Base-by-base conservation (phyloP, 768 basidiomycete genomes). In the Mycena pura region DNA sequence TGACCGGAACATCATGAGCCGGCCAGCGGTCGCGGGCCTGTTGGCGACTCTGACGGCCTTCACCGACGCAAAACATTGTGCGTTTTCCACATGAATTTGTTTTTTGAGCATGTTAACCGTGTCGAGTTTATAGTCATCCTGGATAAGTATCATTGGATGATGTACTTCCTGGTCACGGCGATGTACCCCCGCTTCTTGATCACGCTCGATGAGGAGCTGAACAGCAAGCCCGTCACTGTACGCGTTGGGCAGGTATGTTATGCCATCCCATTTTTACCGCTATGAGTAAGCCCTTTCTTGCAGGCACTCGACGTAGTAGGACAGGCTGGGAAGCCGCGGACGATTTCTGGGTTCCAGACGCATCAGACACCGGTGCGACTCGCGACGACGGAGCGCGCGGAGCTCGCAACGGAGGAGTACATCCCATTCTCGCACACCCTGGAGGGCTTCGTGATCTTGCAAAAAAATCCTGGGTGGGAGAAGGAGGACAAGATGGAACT, bases 101-200 rank as follows among this genome's bases (percentile, higher is more conserved):
- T n/a, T 36, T 5, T 25, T 48, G n/a, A n/a, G n/a, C n/a, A n/a
- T 44, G 32, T 29, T 51, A 14, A 25, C 24, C 39, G 34, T 59
- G 46, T 58, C 48, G 25, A 5, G 46, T 38, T 62, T n/a, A 17
- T 61, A 97, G 96, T 99, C 73, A 81, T 99, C 2, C 85, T 99
- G 17, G 94, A 96, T 72, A 96, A 90, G 75, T 91, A 93, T 66
- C 97, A 99, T 77, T 99, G 97, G 97, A 97, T 98, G 95, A 78
- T 99, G 57, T 99, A 93, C 80, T 95, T 96, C 85, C 85, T 99
- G 27, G 89, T 89, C 6, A 90, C 95, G 2, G 92, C 95, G 60
- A 99, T 99, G 97, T 96, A 94, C 78, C 97, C 97, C 32, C 89
- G 96, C 57, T 98, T 99, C 91, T 78, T 99, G 70, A 98, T 99